Evolutionary conservation across 257 asterid genomes (phyloP).

Genomic region (Parsonsia alboflavescens): DNA sequence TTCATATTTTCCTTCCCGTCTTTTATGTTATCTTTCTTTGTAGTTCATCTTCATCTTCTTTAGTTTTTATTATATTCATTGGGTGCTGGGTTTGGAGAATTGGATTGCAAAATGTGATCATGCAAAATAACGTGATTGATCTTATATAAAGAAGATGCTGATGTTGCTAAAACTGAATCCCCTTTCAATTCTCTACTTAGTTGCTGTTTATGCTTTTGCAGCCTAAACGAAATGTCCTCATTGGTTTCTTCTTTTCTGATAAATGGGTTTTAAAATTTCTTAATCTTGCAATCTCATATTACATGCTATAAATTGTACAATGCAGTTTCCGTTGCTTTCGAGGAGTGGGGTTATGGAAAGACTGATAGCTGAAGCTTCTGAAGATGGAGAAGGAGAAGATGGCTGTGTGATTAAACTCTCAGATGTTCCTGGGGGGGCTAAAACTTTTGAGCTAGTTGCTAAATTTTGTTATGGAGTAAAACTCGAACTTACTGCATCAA

Average conservation of each 20-base stretch:
- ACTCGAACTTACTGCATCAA: constrained; percentile 86
- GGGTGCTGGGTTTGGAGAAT: background rate
- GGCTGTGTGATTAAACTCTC: constrained; percentile 49
- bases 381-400: constrained; percentile 58
- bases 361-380: constrained; percentile 71
- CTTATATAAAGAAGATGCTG: background rate
- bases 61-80: background rate
- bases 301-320: background rate
- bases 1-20: background rate
- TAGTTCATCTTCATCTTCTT: background rate
- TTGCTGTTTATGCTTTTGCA: background rate
- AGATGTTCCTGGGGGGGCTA: constrained; percentile 83
- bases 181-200: background rate
- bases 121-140: background rate
- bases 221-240: background rate
- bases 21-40: background rate
- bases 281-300: background rate
- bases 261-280: background rate
- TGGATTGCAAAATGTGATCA: background rate
- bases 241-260: background rate
- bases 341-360: constrained; percentile 89
- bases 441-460: constrained; percentile 85
- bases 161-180: background rate
- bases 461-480: constrained; percentile 93
- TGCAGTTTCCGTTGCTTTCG: constrained; percentile 95